Evolutionary conservation across 2,329 filamentous ascomycete genomes (phyloP).

Genomic region (Monilinia vaccinii-corymbosi): DNA sequence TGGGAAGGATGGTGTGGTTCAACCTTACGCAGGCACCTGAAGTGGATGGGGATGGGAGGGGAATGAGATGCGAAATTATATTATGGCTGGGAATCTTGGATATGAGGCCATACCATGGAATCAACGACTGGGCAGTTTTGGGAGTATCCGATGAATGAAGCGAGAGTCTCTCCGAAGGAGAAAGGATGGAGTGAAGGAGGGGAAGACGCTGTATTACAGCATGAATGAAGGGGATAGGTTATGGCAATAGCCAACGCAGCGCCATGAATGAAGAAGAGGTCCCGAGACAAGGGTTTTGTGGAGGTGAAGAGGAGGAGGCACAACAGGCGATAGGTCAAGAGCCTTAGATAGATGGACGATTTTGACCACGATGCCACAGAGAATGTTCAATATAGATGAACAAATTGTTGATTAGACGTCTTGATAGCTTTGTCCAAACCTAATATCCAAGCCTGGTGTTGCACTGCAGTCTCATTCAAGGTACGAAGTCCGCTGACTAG

Average conservation of each 20-base stretch:
- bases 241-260: neutral
- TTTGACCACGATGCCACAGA: neutral
- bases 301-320: neutral
- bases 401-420: neutral
- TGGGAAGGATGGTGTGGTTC: neutral
- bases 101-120: neutral
- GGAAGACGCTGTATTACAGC: neutral
- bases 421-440: neutral
- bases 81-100: neutral
- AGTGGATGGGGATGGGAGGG: neutral
- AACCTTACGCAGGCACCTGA: neutral
- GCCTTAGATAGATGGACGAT: neutral
- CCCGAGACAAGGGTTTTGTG: slow-evolving; percentile 1
- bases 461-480: neutral
- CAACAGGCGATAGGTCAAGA: neutral
- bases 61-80: neutral
- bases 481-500: too few species aligned
- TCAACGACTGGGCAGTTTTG: neutral
- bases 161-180: neutral
- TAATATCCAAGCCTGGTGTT: too few species aligned
- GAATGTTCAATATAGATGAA: neutral
- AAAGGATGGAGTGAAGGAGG: neutral
- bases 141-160: neutral
- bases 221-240: neutral
- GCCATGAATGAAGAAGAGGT: neutral